Evolutionary conservation across 257 asterid species (phyloP), one percentile per base, ranked within the genome.

Genomic region (Nicotiana knightiana): DNA sequence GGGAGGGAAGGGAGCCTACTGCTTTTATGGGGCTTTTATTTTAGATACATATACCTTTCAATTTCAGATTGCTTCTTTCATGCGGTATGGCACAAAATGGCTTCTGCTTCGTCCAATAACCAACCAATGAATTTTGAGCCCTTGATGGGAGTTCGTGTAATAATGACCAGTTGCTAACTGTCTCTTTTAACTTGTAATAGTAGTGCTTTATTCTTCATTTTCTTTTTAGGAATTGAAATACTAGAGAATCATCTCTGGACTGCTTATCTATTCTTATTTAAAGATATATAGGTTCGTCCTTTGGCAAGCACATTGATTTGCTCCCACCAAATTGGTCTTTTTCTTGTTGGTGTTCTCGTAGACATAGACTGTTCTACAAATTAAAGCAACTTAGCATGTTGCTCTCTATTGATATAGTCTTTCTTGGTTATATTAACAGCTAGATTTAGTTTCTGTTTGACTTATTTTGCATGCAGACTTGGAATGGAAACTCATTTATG

Each of bases 401-500:
- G 13, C 43, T 73, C 79, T 73, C 18, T 73, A 73, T 48, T 13
- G 1, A 13, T 46, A 24, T 26, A 51, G 57, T 51, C 57, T 51
- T 51, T 3, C 62, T 48, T 13, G n/a, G 15, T 73, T 48, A 48
- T 48, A 24, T 73, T 51, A 51, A 28, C 43, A 51, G 63, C 46
- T 73, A 46, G 13, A 48, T 6, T 43, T 51, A 15, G 43, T 51
- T 75, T 24, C 5, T 48, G 0, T 75, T 51, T 26, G 46, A 24
- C 80, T 75, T 75, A 75, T 26, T 51, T 64, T 26, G 53, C 76
- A 32, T 82, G 88, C 93, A 96, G 99, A 96, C 89, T 87, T 96
- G 90, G 99, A 96, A 84, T 96, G 99, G 99, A 94, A 96, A 84
- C 97, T 96, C 84, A 89, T 90, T 51, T 96, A 96, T 83, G 99